Conservation (phyloP, 495 filamentous ascomycete genomes). For the Penicillium lividum region DNA sequence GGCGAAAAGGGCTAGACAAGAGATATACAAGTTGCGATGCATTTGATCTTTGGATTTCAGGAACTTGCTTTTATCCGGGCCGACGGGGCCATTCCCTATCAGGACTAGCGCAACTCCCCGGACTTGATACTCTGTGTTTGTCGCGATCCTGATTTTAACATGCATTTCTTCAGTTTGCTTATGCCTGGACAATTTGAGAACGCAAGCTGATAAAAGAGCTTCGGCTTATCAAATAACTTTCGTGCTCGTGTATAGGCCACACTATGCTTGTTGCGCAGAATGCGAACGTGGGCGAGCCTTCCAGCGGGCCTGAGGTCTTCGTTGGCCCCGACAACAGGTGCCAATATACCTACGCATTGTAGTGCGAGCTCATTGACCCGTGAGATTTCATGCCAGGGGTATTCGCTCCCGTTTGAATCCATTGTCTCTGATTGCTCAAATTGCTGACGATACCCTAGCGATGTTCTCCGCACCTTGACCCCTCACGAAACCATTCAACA, state of each 20-base stretch:
- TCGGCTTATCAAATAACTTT: not conserved
- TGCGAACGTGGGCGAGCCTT: conserved; percentile 24
- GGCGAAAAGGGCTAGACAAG: not conserved
- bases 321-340: conserved; percentile 7
- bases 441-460: not conserved
- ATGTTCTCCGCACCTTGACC: conserved; percentile 2
- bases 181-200: not conserved
- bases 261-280: conserved; percentile 28
- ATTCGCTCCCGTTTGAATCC: not conserved
- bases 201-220: not conserved
- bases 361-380: not conserved
- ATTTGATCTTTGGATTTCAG: conserved; percentile 20
- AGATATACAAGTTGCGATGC: conserved; percentile 17
- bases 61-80: conserved; percentile 19
- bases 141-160: not conserved
- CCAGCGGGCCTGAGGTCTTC: conserved; percentile 25
- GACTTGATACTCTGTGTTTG: conserved; percentile 5
- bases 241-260: not conserved
- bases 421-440: not conserved
- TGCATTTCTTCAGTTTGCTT: not conserved
- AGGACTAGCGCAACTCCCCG: conserved; percentile 12
- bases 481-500: conserved; percentile 1
- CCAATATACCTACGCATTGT: not conserved
- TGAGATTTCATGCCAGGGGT: not conserved
- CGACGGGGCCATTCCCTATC: not conserved